Conservation (phyloP, 1,284 basidiomycete species). For the Ceratorhiza oryzae-sativae region DNA sequence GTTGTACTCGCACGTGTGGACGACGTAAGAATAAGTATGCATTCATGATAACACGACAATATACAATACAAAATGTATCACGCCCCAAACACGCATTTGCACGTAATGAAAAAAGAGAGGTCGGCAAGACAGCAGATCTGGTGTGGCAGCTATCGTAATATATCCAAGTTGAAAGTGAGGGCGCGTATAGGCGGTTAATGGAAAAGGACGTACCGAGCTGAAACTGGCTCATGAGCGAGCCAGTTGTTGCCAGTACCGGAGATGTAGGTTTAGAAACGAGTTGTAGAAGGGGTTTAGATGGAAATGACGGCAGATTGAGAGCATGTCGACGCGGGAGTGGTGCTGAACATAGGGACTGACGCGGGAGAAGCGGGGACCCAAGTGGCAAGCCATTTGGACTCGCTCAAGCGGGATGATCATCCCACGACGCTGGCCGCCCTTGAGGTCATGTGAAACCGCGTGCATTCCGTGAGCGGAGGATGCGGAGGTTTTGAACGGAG, state of each 20-base stretch:
- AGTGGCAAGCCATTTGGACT: slow-evolving; percentile 6
- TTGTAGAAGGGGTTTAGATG: background rate
- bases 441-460: background rate
- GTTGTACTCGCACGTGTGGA: too few species aligned
- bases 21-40: too few species aligned
- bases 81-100: too few species aligned
- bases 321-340: background rate
- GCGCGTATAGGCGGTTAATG: too few species aligned
- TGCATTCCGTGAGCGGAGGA: background rate
- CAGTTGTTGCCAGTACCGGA: background rate
- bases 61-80: too few species aligned
- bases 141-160: too few species aligned
- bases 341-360: background rate
- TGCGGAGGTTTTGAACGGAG: background rate
- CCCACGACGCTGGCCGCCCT: background rate
- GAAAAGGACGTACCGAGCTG: too few species aligned
- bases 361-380: background rate
- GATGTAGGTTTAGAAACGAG: background rate
- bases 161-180: too few species aligned
- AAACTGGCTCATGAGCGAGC: too few species aligned
- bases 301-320: background rate
- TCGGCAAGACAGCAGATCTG: too few species aligned
- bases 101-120: too few species aligned
- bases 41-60: too few species aligned
- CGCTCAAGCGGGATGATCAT: background rate